Base-by-base conservation (phyloP, 2,329 filamentous ascomycete genomes). In the Periconia sp. region DNA sequence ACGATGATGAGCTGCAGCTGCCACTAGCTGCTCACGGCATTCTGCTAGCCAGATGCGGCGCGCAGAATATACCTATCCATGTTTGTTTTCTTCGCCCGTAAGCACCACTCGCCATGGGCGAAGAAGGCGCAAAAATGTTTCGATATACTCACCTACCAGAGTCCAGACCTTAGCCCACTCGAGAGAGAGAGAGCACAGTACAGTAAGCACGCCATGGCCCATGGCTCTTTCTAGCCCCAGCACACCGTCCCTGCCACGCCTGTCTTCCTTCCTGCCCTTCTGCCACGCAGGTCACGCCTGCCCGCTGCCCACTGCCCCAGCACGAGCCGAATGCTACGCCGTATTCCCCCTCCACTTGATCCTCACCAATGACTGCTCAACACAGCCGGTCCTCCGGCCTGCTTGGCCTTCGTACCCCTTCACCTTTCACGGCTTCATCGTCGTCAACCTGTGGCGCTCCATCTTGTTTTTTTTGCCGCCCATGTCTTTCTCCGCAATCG, bases 31-130 rank as follows among this genome's bases (percentile, higher is more conserved):
- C 40, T 20, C 46, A 31, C 17, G 59, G 62, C 41, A 60, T 23
- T n/a, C 14, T 31, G 42, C 67, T 69, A 69, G 57, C 69, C 55
- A 54, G 44, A 63, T 64, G 51, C 61, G 59, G 57, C 55, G 35
- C 47, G 35, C 13, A 52, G 45, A 49, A 48, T 53, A 52, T 45
- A 57, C 55, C 59, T 53, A 58, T 68, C n/a, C n/a, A n/a, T n/a
- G n/a, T n/a, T n/a, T n/a, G n/a, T n/a, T n/a, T n/a, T n/a, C n/a
- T n/a, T n/a, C n/a, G n/a, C n/a, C n/a, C n/a, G 68, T 64, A 59
- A 66, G 65, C 66, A 65, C 51, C 8, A 27, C 23, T 55, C 55
- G 53, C 54, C 58, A 60, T 62, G 56, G 58, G 53, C 58, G 51
- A 53, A 37, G 33, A 37, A 37, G 48, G 33, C 53, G 47, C 50